Evolutionary conservation across 345 rosid species (phyloP).

Genomic region (Eutrema heterophyllum): DNA sequence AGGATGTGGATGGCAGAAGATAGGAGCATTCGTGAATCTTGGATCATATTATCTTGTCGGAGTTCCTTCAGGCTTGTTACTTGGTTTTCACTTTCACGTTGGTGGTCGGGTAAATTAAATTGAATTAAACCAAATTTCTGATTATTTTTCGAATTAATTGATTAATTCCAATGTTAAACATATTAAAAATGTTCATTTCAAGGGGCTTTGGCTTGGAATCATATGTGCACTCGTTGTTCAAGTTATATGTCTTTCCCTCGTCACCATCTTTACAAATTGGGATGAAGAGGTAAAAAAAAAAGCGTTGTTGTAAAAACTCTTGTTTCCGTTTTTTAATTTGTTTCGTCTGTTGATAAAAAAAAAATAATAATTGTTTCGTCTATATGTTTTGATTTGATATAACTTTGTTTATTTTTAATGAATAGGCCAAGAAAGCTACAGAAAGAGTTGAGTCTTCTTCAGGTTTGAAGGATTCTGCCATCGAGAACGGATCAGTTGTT

Average conservation of each 20-base stretch:
- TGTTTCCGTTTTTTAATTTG: background rate
- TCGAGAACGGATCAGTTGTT: background rate
- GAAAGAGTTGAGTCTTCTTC: conserved; percentile 17
- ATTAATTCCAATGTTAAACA: background rate
- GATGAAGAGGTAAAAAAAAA: conserved; percentile 25
- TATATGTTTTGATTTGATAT: background rate
- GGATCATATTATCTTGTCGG: conserved; percentile 49
- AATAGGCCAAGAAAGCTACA: conserved; percentile 28
- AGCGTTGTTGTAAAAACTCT: background rate
- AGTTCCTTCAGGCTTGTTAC: conserved; percentile 35
- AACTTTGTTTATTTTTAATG: background rate
- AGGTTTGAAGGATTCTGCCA: background rate
- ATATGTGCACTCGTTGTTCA: conserved; percentile 47
- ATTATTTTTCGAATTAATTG: background rate
- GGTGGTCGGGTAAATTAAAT: conserved; percentile 32
- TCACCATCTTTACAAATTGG: conserved; percentile 25
- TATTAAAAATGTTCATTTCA: background rate
- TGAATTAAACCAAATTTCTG: background rate
- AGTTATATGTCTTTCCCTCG: conserved; percentile 23
- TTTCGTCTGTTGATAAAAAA: no score
- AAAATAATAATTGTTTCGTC: no score
- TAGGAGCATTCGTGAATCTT: conserved; percentile 41
- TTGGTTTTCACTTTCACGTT: conserved; percentile 37
- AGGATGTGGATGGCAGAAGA: conserved; percentile 56
- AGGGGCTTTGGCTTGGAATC: conserved; percentile 40